Evolutionary conservation across 192 early-diverging fungal genomes (phyloP).

Genomic region (Tieghemiomyces parasiticus): DNA sequence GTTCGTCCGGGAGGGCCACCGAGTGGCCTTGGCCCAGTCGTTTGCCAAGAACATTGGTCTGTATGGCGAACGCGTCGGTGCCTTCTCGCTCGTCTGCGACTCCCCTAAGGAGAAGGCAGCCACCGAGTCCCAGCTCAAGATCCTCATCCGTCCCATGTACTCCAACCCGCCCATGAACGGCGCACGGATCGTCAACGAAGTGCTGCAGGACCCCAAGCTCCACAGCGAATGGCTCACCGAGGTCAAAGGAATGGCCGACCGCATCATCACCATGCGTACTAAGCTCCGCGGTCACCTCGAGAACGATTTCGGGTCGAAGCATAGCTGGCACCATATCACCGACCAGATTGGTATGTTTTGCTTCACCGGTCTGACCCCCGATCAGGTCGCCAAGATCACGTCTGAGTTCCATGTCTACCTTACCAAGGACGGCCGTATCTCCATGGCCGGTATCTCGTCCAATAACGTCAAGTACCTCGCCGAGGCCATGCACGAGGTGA

Average conservation of each 20-base stretch:
- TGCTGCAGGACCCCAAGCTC: slow-evolving; percentile 60
- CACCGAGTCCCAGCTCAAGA: slow-evolving; percentile 87
- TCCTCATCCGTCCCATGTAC: slow-evolving; percentile 93
- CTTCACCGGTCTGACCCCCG: slow-evolving; percentile 80
- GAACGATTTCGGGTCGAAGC: slow-evolving; percentile 63
- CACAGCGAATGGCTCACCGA: slow-evolving; percentile 75
- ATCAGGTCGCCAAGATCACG: slow-evolving; percentile 73
- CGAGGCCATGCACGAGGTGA: slow-evolving; percentile 87
- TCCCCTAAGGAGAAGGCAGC: slow-evolving; percentile 58
- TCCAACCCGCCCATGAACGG: slow-evolving; percentile 97
- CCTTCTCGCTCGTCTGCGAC: slow-evolving; percentile 71
- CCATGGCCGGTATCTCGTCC: slow-evolving; percentile 88
- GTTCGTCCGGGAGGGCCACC: slow-evolving; percentile 71
- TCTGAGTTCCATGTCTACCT: slow-evolving; percentile 84
- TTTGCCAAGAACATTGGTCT: slow-evolving; percentile 99
- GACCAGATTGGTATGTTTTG: slow-evolving; percentile 98
- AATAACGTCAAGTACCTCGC: slow-evolving; percentile 93
- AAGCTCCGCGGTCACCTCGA: slow-evolving; percentile 62
- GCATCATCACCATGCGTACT: slow-evolving; percentile 87
- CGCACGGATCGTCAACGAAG: slow-evolving; percentile 80
- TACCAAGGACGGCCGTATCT: slow-evolving; percentile 90
- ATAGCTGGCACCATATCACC: slow-evolving; percentile 84
- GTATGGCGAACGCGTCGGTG: slow-evolving; percentile 93
- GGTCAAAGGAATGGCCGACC: slow-evolving; percentile 92
- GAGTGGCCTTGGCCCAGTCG: slow-evolving; percentile 75